A percentile compares a stretch with the other conserved stretches of the same genome.
Evolutionary conservation across 2,329 filamentous ascomycete species (phyloP).

Genomic region (Sclerotinia sclerotiorum): DNA sequence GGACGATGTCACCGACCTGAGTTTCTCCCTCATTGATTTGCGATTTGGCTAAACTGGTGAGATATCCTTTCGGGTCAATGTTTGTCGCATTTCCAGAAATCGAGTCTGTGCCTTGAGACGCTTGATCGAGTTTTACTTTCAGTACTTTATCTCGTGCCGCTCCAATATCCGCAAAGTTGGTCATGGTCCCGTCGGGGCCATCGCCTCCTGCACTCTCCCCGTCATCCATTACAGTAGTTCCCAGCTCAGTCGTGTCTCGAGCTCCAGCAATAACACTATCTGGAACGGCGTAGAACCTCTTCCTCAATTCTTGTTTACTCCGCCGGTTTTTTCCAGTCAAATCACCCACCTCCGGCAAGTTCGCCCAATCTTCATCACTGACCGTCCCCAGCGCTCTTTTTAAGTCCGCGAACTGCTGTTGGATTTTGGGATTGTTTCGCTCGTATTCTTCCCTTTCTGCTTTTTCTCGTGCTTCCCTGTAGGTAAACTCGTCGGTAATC

Average conservation of each 20-base stretch:
- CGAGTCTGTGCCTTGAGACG: conserved; percentile 70
- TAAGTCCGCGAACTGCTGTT: conserved; percentile 94
- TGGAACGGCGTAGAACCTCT: conserved; percentile 92
- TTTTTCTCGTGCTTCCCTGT: conserved; percentile 90
- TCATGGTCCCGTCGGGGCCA: conserved; percentile 78
- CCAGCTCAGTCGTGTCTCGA: conserved; percentile 75
- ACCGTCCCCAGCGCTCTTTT: conserved; percentile 87
- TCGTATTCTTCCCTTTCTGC: conserved; percentile 94
- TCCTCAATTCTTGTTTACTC: conserved; percentile 75
- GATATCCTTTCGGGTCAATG: conserved; percentile 93
- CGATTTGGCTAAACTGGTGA: conserved; percentile 84
- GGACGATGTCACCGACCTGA: conserved; percentile 91
- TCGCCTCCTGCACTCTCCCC: conserved; percentile 46
- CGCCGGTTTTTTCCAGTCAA: conserved; percentile 91
- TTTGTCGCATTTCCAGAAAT: conserved; percentile 79
- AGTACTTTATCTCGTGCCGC: conserved; percentile 94
- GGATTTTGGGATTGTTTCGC: conserved; percentile 95
- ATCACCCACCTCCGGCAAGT: conserved; percentile 91
- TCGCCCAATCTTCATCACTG: conserved; percentile 95
- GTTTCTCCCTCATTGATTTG: conserved; percentile 76
- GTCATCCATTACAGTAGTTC: conserved; percentile 85
- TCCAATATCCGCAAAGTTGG: conserved; percentile 96
- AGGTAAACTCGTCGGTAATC: conserved; percentile 71
- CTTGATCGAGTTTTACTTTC: conserved; percentile 89
- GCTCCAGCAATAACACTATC: conserved; percentile 92